Base-by-base conservation (phyloP, 1,139 yeast genomes). In the Candida sp. region DNA sequence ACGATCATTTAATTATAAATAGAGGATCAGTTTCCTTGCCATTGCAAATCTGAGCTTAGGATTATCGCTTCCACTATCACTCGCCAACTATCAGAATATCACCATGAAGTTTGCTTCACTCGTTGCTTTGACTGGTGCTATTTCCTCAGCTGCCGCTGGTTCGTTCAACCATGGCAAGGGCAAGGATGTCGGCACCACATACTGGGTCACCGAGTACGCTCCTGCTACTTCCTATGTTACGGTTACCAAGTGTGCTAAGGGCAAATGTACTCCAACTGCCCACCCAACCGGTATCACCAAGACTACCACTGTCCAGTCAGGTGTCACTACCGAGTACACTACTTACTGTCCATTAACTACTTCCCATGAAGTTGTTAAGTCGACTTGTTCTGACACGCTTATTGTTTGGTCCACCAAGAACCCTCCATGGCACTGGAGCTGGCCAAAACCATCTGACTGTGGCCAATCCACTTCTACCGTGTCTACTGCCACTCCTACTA, bases 231-330 rank as follows among this genome's bases (percentile, higher is more conserved):
- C 60, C 12, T 56, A 63, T 11, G 55, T 68, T 49, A 65, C 72
- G 54, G 57, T 67, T 53, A 65, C 75, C 42, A 48, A 57, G 23
- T 61, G 64, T 46, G 51, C 50, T 3, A 42, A 48, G 8, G 40
- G 51, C 33, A 45, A 38, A n/a, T 63, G 67, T 52, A 37, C 48
- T 53, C 52, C 69, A 44, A 58, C 60, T 45, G 58, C 67, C 40
- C 61, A 63, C 28, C 62, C 73, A 39, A 70, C 77, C n/a, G 77
- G 75, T 47, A 51, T 59, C 17, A 49, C 49, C 12, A 38, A 38
- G 26, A 31, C 45, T 23, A 49, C 49, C 25, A 44, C 42, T 3
- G 35, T 47, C 22, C 38, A 34, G n/a, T 33, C 44, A 9, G 47
- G 48, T 22, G 47, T 46, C 31, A 47, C 52, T 44, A 61, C 68